Percentiles rank a stretch among this genome's conserved stretches.
phyloP scores from a whole-genome alignment of 169 alveolate species.

The Babesia gibsoni region DNA sequence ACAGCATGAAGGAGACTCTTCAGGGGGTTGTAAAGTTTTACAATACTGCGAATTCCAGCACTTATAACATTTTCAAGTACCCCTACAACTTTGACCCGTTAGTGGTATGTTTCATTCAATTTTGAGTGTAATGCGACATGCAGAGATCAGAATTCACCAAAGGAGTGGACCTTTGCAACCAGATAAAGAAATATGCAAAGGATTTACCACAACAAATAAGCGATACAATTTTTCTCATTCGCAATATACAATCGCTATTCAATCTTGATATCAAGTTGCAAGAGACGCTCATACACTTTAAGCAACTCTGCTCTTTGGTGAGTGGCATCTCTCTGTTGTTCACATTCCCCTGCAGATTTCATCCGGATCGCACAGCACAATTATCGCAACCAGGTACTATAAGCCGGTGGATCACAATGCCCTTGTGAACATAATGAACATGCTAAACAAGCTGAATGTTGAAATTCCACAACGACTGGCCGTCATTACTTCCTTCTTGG shows the following conservation, averaged over 20 bases:
- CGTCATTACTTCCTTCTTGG: not conserved
- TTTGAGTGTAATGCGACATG: not conserved
- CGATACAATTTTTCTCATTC: conserved; percentile 17
- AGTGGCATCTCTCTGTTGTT: not conserved
- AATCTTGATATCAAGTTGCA: conserved; percentile 14
- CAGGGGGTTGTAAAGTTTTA: conserved; percentile 5
- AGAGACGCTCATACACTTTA: conserved; percentile 49
- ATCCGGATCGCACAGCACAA: conserved; percentile 60
- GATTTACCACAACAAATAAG: conserved; percentile 4
- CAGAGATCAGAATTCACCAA: conserved; percentile 41
- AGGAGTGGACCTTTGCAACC: conserved; percentile 23
- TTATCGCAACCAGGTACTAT: conserved; percentile 10
- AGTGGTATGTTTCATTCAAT: not conserved
- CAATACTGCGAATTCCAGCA: not conserved
- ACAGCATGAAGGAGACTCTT: not conserved
- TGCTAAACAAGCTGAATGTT: not conserved
- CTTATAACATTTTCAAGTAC: not conserved
- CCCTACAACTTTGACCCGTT: conserved; percentile 13
- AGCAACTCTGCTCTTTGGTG: conserved; percentile 55
- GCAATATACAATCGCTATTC: conserved; percentile 26
- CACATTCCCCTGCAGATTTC: conserved; percentile 9
- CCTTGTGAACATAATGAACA: not conserved
- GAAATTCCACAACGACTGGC: not conserved
- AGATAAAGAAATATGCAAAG: conserved; percentile 2
- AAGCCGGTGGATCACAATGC: not conserved